Base-by-base conservation (phyloP, 202 grass and related monocot species). In the Cymbopogon flexuosus region DNA sequence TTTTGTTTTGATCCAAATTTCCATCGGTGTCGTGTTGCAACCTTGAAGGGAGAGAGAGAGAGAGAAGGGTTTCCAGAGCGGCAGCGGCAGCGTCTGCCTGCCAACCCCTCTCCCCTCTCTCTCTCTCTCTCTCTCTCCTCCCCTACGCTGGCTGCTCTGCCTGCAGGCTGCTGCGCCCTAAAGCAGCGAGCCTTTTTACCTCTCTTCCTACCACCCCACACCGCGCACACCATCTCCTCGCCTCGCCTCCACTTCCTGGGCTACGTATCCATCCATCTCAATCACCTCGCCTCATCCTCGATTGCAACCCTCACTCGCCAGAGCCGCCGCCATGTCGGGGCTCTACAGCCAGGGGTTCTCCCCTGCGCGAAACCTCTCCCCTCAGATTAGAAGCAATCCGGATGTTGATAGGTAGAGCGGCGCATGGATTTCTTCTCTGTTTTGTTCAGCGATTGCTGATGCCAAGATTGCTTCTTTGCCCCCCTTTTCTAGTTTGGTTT, bases 401-500 rank as follows among this genome's bases (percentile, higher is more conserved):
- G 95, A 98, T 80, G 82, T 91, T 23, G 95, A 91, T 77, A 98
- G 95, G 95, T 98, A 93, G 2, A 89, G 82, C 45, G 76, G 83
- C 67, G 82, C 59, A 18, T 23, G 47, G 47, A 69, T 82, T 85
- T 56, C 22, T 18, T 70, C n/a, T 69, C 12, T 59, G 80, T 73
- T 54, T 73, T 86, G 27, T 80, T 45, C 49, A 24, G 39, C 79
- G 78, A 83, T 90, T 90, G 41, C 62, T 86, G 57, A 71, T 80
- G 51, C 68, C 63, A 83, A 77, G 68, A 88, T 87, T 83, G 73
- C 41, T 64, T 75, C 12, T 67, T 87, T 63, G 1, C 45, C 16
- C 27, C 85, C 66, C 67, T 72, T 66, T 70, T 51, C 69, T 65
- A 67, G 21, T 63, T 89, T 8, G n/a, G 61, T 54, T 36, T 58